Evolutionary conservation across 2,329 filamentous ascomycete species (phyloP), one percentile per base, ranked within the genome.

Genomic region (Aspergillus fischeri): DNA sequence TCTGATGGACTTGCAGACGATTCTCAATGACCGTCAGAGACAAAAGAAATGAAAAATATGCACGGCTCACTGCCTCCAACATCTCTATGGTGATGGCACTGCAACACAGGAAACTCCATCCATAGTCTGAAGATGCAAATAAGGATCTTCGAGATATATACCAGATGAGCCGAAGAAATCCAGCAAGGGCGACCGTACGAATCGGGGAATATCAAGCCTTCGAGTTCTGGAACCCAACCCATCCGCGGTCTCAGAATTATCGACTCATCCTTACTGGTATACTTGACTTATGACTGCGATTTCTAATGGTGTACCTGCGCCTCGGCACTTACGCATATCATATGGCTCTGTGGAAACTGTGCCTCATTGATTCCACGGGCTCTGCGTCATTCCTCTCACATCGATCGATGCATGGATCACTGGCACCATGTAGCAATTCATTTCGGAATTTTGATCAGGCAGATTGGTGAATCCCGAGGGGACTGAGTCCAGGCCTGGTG

Each of bases 201-300:
- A 38, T 38, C 32, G 32, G 32, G 7, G 14, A 38, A 38, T 38
- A n/a, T 38, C 32, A 38, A 7, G 14, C 4, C 32, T 38, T 38
- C 32, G 53, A 54, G 42, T 59, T 55, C 42, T 38, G 49, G 49
- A 52, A 54, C 38, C 48, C 20, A 38, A 24, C 51, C 55, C 58
- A 49, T 47, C 54, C 50, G 55, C 51, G 53, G 58, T 62, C 59
- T 63, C 60, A 62, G 32, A 58, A 57, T 56, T 55, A 54, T 61
- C 53, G 20, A 58, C 28, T 42, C 14, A 38, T 38, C 32, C 32
- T 38, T 38, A 38, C 32, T 38, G 32, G 32, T 17, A 38, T 7
- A 17, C 32, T 17, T 38, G 5, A 7, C 14, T 6, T 38, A 38
- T 17, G 32, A 17, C 32, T 38, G 32, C 32, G 5, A 7, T 38